Conservation (phyloP, 169 alveolate genomes). For the Plasmodium billcollinsi region DNA sequence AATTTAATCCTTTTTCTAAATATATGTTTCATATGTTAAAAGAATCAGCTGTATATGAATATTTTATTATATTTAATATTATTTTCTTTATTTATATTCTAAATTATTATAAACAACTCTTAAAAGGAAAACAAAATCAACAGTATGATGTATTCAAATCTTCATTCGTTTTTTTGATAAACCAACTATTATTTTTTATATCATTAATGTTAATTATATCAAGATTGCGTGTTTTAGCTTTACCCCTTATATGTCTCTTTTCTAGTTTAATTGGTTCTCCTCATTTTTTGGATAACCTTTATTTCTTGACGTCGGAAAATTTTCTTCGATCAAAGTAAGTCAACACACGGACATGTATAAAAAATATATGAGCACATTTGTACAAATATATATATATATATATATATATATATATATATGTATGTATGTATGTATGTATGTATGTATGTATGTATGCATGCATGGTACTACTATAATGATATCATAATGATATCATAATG, state of each 20-base stretch:
- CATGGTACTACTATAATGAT: too few species aligned
- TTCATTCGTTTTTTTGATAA: slow-evolving; percentile 22
- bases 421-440: background rate
- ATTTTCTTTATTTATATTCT: slow-evolving; percentile 10
- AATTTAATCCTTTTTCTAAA: slow-evolving; percentile 48
- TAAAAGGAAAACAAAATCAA: background rate
- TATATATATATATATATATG: background rate
- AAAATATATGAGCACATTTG: background rate
- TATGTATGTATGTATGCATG: background rate
- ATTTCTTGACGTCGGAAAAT: background rate
- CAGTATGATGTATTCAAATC: slow-evolving; percentile 13
- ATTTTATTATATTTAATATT: slow-evolving; percentile 7
- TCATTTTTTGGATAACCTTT: slow-evolving; percentile 4
- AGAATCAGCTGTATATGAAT: slow-evolving; percentile 45
- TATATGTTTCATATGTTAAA: slow-evolving; percentile 59
- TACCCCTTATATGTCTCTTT: slow-evolving; percentile 52
- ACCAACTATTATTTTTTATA: slow-evolving; percentile 18
- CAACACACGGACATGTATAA: background rate
- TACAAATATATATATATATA: background rate
- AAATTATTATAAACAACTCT: background rate
- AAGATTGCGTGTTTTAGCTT: slow-evolving; percentile 57
- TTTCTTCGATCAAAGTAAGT: slow-evolving; percentile 12
- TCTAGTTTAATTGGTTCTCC: slow-evolving; percentile 53
- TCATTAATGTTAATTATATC: slow-evolving; percentile 38
- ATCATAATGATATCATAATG: too few species aligned